Evolutionary conservation across 768 basidiomycete genomes (phyloP), one percentile per base, ranked within the genome.

Genomic region (Steccherinum ochraceum): DNA sequence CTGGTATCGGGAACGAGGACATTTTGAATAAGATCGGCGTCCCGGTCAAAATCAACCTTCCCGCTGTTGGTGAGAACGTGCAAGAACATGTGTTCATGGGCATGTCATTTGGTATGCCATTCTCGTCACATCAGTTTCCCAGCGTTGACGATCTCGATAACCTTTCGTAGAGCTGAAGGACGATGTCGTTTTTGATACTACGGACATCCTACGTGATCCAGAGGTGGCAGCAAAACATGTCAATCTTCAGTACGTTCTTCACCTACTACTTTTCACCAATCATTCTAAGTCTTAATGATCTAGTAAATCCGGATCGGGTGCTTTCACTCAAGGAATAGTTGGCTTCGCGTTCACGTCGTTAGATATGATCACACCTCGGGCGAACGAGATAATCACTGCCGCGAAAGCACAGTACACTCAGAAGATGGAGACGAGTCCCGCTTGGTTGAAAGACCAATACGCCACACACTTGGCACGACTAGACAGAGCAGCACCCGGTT

Each of bases 51-150:
- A 51, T 74, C 16, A 70, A 74, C 45, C 67, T 78, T 2, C 75
- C 75, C 2, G 66, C 69, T 30, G 77, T 80, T 23, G 78, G 76
- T 19, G 68, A 69, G 61, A 76, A 73, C 58, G 55, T 74, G 46
- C 76, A 76, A 58, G 74, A 78, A 51, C 74, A 78, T 46, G 39
- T 59, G 2, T 56, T 58, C 26, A 47, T 53, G 18, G 61, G 60
- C 1, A 30, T 59, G 12, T 39, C 35, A 53, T 54, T 16, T 65
- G 46, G 23, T 58, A 63, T 64, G n/a, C n/a, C n/a, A n/a, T n/a
- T n/a, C 35, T 39, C 35, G 35, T 11, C 11, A 2, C 40, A 47
- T 5, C 16, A 20, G 24, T 3, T 3, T 1, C 23, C 12, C 13
- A 16, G 18, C 23, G 10, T 2, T 39, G n/a, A 39, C 18, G 40